These are phyloP conservation scores for Cytospora leucostoma DNA, from an alignment of 2,329 filamentous ascomycete species.

Conservation along the genomic window DNA sequence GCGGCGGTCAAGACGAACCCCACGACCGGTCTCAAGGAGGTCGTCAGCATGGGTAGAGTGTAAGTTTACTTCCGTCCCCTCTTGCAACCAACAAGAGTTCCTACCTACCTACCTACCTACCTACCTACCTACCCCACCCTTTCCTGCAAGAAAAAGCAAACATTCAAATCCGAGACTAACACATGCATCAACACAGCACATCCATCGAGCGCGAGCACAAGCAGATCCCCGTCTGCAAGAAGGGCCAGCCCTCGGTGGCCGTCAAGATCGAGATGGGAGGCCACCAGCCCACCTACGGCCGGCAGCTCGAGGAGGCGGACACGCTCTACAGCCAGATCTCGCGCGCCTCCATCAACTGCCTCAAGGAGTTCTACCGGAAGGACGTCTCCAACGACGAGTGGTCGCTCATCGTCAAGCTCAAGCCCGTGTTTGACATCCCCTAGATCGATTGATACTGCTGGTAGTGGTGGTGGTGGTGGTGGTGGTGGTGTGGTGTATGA, in stretches of 20 bases:
- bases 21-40: slow-evolving; percentile 77
- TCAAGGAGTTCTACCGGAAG: slow-evolving; percentile 92
- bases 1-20: slow-evolving; percentile 82
- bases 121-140: too few species aligned
- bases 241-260: slow-evolving; percentile 94
- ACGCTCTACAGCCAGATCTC: slow-evolving; percentile 85
- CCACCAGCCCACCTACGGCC: slow-evolving; percentile 91
- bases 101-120: too few species aligned
- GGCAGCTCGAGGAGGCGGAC: slow-evolving; percentile 92
- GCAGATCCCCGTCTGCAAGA: slow-evolving; percentile 87
- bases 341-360: slow-evolving; percentile 83
- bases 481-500: neutral
- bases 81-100: neutral
- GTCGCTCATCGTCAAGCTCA: slow-evolving; percentile 91
- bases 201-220: slow-evolving; percentile 99
- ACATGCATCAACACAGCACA: slow-evolving; percentile 55
- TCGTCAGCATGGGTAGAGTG: slow-evolving; percentile 88
- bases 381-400: slow-evolving; percentile 93
- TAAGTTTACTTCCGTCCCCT: slow-evolving; percentile 53
- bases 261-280: slow-evolving; percentile 94
- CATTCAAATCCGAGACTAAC: neutral
- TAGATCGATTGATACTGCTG: slow-evolving; percentile 42
- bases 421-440: slow-evolving; percentile 87
- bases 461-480: neutral
- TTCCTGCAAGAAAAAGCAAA: neutral